These are phyloP conservation scores for Tetradesmus lagerheimii DNA, from an alignment of 139 green algal genomes.

Conservation along the genomic window DNA sequence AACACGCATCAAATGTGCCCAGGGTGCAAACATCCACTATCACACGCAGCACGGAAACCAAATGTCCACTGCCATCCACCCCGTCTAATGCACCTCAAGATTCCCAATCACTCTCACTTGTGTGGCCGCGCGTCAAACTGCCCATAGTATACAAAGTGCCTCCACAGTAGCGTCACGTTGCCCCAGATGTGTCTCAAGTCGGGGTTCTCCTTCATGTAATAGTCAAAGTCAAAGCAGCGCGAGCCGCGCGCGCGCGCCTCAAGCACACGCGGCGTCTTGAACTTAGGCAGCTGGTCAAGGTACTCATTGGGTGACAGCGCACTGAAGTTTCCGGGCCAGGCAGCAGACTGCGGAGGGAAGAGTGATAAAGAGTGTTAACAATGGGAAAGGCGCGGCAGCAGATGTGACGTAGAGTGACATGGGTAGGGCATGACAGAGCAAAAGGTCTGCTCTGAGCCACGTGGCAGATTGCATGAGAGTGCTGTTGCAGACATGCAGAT, in stretches of 20 bases:
- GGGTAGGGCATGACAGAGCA: background rate
- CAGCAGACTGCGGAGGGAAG: background rate
- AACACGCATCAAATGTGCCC: no score
- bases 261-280: slow-evolving; percentile 41
- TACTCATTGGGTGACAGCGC: slow-evolving; percentile 56
- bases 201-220: slow-evolving; percentile 66
- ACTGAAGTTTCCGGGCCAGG: slow-evolving; percentile 16
- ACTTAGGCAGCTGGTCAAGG: background rate
- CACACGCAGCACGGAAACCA: no score
- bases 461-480: background rate
- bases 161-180: slow-evolving; percentile 58
- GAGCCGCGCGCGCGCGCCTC: slow-evolving; percentile 55
- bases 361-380: no score
- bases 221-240: slow-evolving; percentile 73
- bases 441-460: background rate
- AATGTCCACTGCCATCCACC: no score
- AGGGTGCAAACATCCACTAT: no score
- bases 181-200: slow-evolving; percentile 58
- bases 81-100: no score
- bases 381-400: background rate
- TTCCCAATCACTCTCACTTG: no score
- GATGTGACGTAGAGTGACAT: background rate
- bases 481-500: background rate
- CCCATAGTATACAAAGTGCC: slow-evolving; percentile 77
- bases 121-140: slow-evolving; percentile 79